Base-by-base conservation (phyloP, 495 filamentous ascomycete species). In the Baudoinia panamericana region DNA sequence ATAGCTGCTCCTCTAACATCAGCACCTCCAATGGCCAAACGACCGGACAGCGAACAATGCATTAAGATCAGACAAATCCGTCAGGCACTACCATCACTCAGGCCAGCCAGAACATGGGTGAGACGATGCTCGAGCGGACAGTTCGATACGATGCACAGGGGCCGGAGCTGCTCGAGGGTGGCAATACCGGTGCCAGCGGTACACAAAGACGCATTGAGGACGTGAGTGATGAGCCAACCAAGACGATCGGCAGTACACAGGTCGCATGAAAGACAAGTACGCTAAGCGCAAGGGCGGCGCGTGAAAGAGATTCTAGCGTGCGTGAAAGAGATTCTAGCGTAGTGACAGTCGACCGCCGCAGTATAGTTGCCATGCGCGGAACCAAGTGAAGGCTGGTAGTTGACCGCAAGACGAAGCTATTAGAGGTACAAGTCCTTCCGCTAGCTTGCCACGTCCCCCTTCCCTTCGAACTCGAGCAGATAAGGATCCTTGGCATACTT, bases 401-500 rank as follows among this genome's bases (percentile, higher is more conserved):
- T n/a, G n/a, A n/a, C n/a, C n/a, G n/a, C n/a, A 12, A 30, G n/a
- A 16, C 28, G 13, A 36, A n/a, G 30, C 30, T 13, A 7, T 30
- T 13, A 27, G 28, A n/a, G n/a, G n/a, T n/a, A n/a, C n/a, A n/a
- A n/a, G n/a, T n/a, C n/a, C n/a, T n/a, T n/a, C n/a, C n/a, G n/a
- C n/a, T n/a, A 50, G 16, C 41, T 45, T 16, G 34, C 41, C 16
- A 45, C 35, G 16, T 45, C 41, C 7, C 35, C 36, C 36, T 32
- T 47, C 4, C 43, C 57, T 9, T 51, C 52, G 39, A 52, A 56
- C 19, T 52, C 40, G 8, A 47, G 12, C 47, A 64, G 47, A 37
- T 58, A 72, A 30, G 33, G 41, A 50, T 76, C 75, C 29, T 57
- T 59, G 46, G 62, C 60, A 54, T 68, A 75, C 36, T 62, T 59